Base-by-base conservation (phyloP, 768 basidiomycete species). In the Boletus coccyginus region DNA sequence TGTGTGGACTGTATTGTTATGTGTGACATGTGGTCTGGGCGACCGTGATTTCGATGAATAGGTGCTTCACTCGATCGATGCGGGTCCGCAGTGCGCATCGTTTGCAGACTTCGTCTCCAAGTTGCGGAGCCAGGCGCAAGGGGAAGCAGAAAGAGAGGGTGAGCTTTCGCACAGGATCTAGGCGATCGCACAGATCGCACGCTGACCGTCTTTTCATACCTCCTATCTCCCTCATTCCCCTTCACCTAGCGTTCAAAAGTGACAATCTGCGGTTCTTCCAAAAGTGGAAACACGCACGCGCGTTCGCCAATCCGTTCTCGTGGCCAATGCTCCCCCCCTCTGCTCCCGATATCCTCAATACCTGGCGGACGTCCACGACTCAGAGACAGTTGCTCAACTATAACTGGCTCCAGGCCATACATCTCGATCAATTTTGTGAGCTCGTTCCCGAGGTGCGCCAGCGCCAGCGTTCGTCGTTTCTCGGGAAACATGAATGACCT, bases 231-330 rank as follows among this genome's bases (percentile, higher is more conserved):
- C 12, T 43, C 11, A 41, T 39, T 21, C 33, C 27, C 27, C 14
- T 27, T 35, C 33, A 7, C 8, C 3, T 29, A 69, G 67, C 58
- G 11, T 35, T 44, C 49, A 65, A 61, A 31, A 69, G 56, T 1
- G 62, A 64, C 11, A 60, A 53, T 38, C 33, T 71, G 17, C 66
- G 57, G 11, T 71, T 72, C 56, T 71, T 71, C 58, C 70, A 71
- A 38, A 50, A 54, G 36, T 71, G 70, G 70, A 71, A 71, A 44
- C 67, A 61, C 3, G 60, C 70, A 3, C 64, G 70, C 14, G 54
- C 72, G 41, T 73, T 73, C 16, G 66, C 71, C 1, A 72, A 68
- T 35, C 70, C 70, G 0, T 73, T 71, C 54, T 64, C 60, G 10
- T 71, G 71, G 70, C 70, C 70, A 0, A 68, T 73, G 67, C 64